phyloP scores from a whole-genome alignment of 2,329 filamentous ascomycete genomes.

The Colletotrichum tofieldiae region DNA sequence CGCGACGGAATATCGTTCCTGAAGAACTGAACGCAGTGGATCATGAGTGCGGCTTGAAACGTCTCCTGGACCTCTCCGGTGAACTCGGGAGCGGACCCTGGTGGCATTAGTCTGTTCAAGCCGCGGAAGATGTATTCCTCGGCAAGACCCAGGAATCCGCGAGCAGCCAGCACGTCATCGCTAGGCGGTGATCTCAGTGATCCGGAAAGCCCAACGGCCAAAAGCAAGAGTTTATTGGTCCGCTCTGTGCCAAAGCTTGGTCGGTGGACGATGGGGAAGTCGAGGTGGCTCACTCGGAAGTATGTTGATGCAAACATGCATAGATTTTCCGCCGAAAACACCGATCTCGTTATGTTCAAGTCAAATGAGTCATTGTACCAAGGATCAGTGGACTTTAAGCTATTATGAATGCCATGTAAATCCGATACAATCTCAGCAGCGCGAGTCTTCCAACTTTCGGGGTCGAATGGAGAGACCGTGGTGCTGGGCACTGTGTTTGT shows the following conservation, averaged over 20 bases:
- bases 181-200: conserved; percentile 43
- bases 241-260: conserved; percentile 45
- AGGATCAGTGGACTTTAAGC: conserved; percentile 35
- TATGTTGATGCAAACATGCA: conserved; percentile 45
- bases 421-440: conserved; percentile 15
- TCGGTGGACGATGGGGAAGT: conserved; percentile 49
- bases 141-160: conserved; percentile 37
- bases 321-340: conserved; percentile 45
- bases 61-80: conserved; percentile 40
- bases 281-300: conserved; percentile 48
- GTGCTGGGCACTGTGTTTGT: neutral
- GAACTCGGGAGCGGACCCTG: conserved; percentile 15
- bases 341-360: conserved; percentile 34
- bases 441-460: neutral
- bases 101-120: conserved; percentile 27
- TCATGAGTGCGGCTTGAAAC: conserved; percentile 48
- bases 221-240: conserved; percentile 40
- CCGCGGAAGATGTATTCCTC: conserved; percentile 45
- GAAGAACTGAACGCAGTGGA: conserved; percentile 45
- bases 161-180: conserved; percentile 42
- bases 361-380: conserved; percentile 42
- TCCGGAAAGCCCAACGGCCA: conserved; percentile 44
- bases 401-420: conserved; percentile 25
- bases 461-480: neutral
- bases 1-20: conserved; percentile 40